Evolutionary conservation across 1,284 basidiomycete genomes (phyloP).

Genomic region (Mycena sp.): DNA sequence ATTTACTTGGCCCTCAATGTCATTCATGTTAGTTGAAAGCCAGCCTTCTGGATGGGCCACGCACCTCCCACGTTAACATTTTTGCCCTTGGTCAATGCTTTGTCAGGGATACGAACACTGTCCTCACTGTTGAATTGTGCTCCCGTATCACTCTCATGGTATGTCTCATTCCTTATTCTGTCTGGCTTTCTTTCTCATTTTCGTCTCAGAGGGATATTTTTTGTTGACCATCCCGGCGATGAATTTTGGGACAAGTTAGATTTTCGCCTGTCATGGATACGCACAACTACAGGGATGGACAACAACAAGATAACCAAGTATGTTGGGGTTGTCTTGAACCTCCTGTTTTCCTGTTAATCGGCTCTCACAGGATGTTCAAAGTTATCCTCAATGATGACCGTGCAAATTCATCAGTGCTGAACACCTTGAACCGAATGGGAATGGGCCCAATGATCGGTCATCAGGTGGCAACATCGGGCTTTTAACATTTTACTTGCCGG

Average conservation of each 20-base stretch:
- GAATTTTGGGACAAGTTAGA: slow-evolving; percentile 1
- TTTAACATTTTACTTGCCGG: no score
- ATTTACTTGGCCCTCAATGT: no score
- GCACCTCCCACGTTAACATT: no score
- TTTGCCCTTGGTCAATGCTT: no score
- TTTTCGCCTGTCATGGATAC: no score
- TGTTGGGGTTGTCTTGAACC: no score
- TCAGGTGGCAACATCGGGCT: no score
- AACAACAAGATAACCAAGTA: background rate
- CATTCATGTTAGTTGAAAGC: no score
- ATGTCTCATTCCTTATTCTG: background rate
- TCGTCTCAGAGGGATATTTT: background rate
- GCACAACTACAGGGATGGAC: background rate
- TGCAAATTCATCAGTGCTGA: no score
- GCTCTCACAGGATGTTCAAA: background rate
- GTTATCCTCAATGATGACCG: background rate
- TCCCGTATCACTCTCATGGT: slow-evolving; percentile 14
- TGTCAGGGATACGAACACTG: background rate
- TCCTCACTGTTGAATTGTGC: background rate
- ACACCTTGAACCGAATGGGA: no score
- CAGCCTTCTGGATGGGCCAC: no score
- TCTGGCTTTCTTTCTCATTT: background rate
- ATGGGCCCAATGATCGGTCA: no score
- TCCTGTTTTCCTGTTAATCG: background rate
- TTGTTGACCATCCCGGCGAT: background rate